Conservation (phyloP, 2,329 filamentous ascomycete genomes). For the Scedosporium boydii region DNA sequence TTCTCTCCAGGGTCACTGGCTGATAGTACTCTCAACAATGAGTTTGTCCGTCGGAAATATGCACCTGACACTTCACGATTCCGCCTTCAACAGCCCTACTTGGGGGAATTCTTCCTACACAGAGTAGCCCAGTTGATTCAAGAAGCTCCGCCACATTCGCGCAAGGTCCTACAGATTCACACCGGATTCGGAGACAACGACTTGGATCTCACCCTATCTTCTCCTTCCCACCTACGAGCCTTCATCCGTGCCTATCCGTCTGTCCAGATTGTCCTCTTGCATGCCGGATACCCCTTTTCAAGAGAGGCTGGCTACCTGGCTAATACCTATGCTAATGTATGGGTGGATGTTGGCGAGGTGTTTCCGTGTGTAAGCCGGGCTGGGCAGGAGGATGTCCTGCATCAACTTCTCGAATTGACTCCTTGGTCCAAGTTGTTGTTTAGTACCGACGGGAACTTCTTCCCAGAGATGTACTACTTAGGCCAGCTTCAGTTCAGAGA, state of each 20-base stretch:
- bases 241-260: constrained; percentile 61
- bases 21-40: too few relatives aligned
- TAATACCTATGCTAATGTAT: constrained; percentile 67
- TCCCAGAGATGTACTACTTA: constrained; percentile 68
- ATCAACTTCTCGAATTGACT: constrained; percentile 65
- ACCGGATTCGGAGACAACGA: constrained; percentile 77
- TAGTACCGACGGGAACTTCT: constrained; percentile 73
- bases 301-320: constrained; percentile 72
- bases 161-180: constrained; percentile 76
- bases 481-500: constrained; percentile 64
- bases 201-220: constrained; percentile 58
- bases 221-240: constrained; percentile 64
- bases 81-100: constrained; percentile 48
- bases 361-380: constrained; percentile 71
- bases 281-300: constrained; percentile 74
- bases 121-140: constrained; percentile 43
- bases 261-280: constrained; percentile 68
- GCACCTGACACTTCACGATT: not conserved
- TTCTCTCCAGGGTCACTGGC: too few relatives aligned
- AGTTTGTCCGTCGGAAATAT: too few relatives aligned
- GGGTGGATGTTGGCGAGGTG: constrained; percentile 73
- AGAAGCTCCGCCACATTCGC: constrained; percentile 29
- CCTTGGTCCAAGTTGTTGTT: constrained; percentile 69
- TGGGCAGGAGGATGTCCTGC: constrained; percentile 62
- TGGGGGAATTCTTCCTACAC: constrained; percentile 64